Evolutionary conservation across 2,329 filamentous ascomycete species (phyloP).

Genomic region (Graphilbum fragrans): DNA sequence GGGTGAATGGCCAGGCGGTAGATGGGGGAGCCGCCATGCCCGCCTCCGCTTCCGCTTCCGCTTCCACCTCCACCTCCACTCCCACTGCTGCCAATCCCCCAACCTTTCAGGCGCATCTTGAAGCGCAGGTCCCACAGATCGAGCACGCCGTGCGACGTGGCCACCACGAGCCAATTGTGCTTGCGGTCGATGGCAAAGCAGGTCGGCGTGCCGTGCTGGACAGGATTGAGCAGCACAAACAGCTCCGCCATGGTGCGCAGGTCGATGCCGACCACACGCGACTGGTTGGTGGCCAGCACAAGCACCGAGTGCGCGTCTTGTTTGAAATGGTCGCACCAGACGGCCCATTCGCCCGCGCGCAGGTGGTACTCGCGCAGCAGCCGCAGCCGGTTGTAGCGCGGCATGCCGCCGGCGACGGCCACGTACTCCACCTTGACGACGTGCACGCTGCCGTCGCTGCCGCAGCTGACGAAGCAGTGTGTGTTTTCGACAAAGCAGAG

Average conservation of each 20-base stretch:
- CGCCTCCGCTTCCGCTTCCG: not conserved
- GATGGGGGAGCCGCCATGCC: conserved; percentile 55
- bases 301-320: conserved; percentile 72
- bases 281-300: conserved; percentile 75
- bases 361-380: conserved; percentile 74
- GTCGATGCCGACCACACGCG: conserved; percentile 73
- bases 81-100: conserved; percentile 76
- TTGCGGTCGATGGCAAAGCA: conserved; percentile 82
- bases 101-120: conserved; percentile 72
- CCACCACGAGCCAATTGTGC: conserved; percentile 81
- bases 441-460: conserved; percentile 79
- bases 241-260: conserved; percentile 74
- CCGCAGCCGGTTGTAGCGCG: conserved; percentile 65
- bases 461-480: conserved; percentile 85
- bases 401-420: conserved; percentile 11
- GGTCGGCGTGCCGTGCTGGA: conserved; percentile 83
- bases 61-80: not conserved
- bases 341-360: conserved; percentile 58
- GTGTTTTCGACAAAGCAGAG: conserved; percentile 89
- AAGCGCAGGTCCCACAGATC: conserved; percentile 97
- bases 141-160: conserved; percentile 84
- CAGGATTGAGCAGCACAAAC: conserved; percentile 72
- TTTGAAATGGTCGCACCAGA: conserved; percentile 90
- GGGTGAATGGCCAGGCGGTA: conserved; percentile 72
- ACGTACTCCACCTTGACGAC: conserved; percentile 65